Evolutionary conservation across 768 basidiomycete genomes (phyloP).

Genomic region (Rhizopogon salebrosus): DNA sequence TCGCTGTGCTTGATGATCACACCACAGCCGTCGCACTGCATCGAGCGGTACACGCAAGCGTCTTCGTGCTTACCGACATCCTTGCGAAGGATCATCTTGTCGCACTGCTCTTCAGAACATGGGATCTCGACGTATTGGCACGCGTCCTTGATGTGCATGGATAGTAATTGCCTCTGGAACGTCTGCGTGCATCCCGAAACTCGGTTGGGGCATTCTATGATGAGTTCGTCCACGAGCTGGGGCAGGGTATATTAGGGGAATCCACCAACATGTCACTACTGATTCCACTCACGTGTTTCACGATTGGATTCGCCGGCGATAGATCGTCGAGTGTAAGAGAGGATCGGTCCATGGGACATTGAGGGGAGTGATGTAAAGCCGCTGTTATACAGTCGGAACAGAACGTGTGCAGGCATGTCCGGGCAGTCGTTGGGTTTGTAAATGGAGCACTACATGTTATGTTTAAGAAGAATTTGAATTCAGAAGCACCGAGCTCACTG

Average conservation of each 20-base stretch:
- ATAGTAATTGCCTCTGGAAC: conserved; percentile 64
- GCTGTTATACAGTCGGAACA: conserved; percentile 76
- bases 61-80: conserved; percentile 40
- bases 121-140: conserved; percentile 54
- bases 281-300: conserved; percentile 45
- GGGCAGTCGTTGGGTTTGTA: conserved; percentile 67
- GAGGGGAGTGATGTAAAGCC: conserved; percentile 65
- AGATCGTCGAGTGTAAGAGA: conserved; percentile 56
- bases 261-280: conserved; percentile 2
- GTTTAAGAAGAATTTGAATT: conserved; percentile 4
- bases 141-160: conserved; percentile 52
- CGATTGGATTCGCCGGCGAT: conserved; percentile 63
- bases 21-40: conserved; percentile 37
- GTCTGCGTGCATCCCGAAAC: conserved; percentile 55
- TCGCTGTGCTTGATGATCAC: conserved; percentile 28
- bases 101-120: conserved; percentile 47
- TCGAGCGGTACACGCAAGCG: conserved; percentile 30
- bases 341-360: conserved; percentile 84
- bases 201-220: conserved; percentile 65
- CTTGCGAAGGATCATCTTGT: conserved; percentile 37
- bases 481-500: conserved; percentile 33
- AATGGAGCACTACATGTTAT: conserved; percentile 54
- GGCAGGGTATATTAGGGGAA: conserved; percentile 7
- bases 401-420: conserved; percentile 75
- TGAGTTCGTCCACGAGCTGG: conserved; percentile 79